Evolutionary conservation across 805 yeast genomes (phyloP), one percentile per base, ranked within the genome.

Genomic region (Metschnikowia bowlesiae): DNA sequence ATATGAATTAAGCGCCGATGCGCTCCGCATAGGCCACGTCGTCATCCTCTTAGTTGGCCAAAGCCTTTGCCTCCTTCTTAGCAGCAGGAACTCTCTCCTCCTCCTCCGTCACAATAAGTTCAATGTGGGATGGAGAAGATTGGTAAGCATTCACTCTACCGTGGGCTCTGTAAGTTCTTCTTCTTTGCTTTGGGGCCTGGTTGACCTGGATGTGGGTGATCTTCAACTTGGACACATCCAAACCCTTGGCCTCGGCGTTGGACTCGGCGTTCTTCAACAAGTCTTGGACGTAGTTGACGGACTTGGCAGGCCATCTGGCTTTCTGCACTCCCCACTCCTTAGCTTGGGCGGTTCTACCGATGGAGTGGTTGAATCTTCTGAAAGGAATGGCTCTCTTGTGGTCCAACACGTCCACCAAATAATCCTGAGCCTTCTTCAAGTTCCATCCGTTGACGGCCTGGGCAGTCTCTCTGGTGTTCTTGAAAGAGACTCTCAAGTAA

Each of bases 91-190:
- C 89, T 70, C 79, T 83, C 80, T 91, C 98, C 66, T 81, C 94
- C 78, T 84, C 88, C 85, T 94, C 99, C 71, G 97, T 87, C 68
- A 94, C 82, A 73, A 89, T 85, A 73, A 94, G 82, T 84, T 94
- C 99, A 76, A 94, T 92, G 88, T 94, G 99, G 71, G 95, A 91
- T 75, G 99, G 99, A 69, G 91, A 82, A 57, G 98, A 89, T 83
- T 90, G 95, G 94, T 90, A 94, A 70, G 97, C 96, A 82, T 92
- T 94, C 76, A 90, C 89, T 87, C 99, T 94, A 88, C 99, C 99
- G 87, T 92, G 98, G 70, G 99, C 99, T 87, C 99, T 91, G 96
- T 82, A 94, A 73, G 99, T 94, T 83, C 99, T 90, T 84, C 99
- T 92, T 85, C 98, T 94, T 83, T 89, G 96, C 82, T 90, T 90